These are phyloP conservation scores for Vitis amurensis DNA, from an alignment of 164 flowering plant genomes.

Conservation along the genomic window DNA sequence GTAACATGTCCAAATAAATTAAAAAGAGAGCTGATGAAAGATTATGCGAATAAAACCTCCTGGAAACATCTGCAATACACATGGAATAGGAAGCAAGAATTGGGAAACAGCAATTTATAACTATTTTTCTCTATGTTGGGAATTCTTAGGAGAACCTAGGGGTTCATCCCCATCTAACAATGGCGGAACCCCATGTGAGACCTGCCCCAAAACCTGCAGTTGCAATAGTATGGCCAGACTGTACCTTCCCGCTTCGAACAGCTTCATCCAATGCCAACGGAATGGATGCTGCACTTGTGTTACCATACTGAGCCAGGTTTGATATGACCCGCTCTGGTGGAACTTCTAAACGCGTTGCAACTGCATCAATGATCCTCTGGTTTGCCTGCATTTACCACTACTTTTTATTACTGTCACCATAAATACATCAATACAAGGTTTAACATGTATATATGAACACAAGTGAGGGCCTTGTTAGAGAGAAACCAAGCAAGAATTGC, in stretches of 20 bases:
- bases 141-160: background rate
- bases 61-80: background rate
- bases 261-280: conserved; percentile 96
- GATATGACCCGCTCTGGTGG: conserved; percentile 73
- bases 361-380: conserved; percentile 90
- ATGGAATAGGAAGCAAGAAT: background rate
- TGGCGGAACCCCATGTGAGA: conserved; percentile 92
- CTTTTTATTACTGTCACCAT: too few species aligned
- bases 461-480: too few species aligned
- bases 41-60: conserved; percentile 1
- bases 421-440: too few species aligned
- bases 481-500: too few species aligned
- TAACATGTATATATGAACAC: too few species aligned
- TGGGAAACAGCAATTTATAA: background rate
- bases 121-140: background rate
- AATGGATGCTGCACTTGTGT: conserved; percentile 96
- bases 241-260: conserved; percentile 76
- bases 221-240: conserved; percentile 65
- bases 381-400: conserved; percentile 67
- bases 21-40: conserved; percentile 1
- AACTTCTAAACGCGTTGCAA: conserved; percentile 65
- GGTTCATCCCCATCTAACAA: conserved; percentile 74
- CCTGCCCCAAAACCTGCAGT: conserved; percentile 89
- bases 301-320: conserved; percentile 87
- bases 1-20: conserved; percentile 8